Evolutionary conservation across 179 eudicot genomes (phyloP), one percentile per base, ranked within the genome.

Genomic region (Kewa caespitosa): DNA sequence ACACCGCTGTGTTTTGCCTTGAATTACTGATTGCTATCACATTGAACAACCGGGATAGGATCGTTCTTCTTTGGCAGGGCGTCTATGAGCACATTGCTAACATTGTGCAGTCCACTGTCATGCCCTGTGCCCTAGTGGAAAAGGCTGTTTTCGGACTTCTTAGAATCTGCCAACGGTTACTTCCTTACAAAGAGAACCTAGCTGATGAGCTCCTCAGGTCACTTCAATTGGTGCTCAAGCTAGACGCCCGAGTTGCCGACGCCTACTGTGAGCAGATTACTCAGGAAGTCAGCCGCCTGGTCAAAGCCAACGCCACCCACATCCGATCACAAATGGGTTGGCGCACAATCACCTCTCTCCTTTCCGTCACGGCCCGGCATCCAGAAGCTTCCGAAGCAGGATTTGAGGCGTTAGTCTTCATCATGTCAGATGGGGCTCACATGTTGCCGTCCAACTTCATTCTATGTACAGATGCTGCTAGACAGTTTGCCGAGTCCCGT

Each of bases 21-120:
- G 97, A 91, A 57, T 79, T 91, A 79, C 80, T 91, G 39, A 90
- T 91, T 66, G 94, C 94, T n/a, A 88, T 91, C 38, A 90, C 97
- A 63, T 79, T 90, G 76, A 91, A 91, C 82, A 91, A 91, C 72
- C 84, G 97, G n/a, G 92, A 90, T 74, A 85, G 94, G 79, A 90
- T 90, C 74, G 85, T 78, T 64, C 90, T 90, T 79, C 89, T 91
- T 46, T 91, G 94, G 94, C 94, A 91, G 84, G 86, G 89, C 74
- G 97, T 91, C 28, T 91, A 87, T 77, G 92, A 91, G 78, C 97
- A 91, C 77, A 90, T 91, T 73, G 80, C 92, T 54, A 87, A 69
- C 73, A 87, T 90, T 65, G 94, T 90, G 72, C 91, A 90, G 80
- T 86, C 94, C 70, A 84, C 94, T 23, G 87, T 88, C 57, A 89